These are phyloP conservation scores for Gossypium davidsonii DNA, from an alignment of 441 rosid species.

Conservation along the genomic window DNA sequence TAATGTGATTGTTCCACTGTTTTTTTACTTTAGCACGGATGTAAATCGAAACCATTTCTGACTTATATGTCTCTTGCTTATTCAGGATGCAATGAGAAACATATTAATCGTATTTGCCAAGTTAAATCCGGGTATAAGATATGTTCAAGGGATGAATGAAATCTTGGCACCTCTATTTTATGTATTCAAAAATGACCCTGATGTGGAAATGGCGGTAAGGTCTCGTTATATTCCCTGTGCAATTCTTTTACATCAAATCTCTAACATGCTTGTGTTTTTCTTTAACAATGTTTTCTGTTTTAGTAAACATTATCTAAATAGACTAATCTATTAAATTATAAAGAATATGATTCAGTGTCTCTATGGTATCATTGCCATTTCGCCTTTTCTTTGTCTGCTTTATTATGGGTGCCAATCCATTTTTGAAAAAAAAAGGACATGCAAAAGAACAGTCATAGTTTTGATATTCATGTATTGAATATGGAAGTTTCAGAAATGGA, in stretches of 20 bases:
- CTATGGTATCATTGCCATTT: background rate
- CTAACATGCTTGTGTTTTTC: conserved; percentile 8
- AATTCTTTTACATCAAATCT: conserved; percentile 3
- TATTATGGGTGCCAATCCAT: background rate
- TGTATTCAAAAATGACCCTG: conserved; percentile 79
- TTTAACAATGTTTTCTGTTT: background rate
- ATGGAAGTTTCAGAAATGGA: background rate
- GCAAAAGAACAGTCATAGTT: background rate
- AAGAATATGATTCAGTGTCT: background rate
- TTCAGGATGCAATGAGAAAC: conserved; percentile 81
- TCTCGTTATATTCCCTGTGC: conserved; percentile 8
- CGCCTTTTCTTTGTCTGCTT: background rate
- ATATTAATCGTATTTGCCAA: conserved; percentile 79
- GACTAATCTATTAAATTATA: background rate
- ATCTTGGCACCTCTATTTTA: conserved; percentile 81
- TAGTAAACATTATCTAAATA: background rate
- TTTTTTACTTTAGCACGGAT: conserved; percentile 10
- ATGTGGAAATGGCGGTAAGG: conserved; percentile 70
- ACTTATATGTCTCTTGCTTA: conserved; percentile 20
- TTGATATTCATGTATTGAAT: background rate
- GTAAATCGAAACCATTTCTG: conserved; percentile 16
- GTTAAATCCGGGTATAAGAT: conserved; percentile 94
- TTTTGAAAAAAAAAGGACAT: background rate
- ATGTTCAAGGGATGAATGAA: conserved; percentile 99
- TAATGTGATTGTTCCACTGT: background rate